A percentile compares a stretch with the other conserved stretches of the same genome.
phyloP scores from a whole-genome alignment of 352 stramenopile genomes.

The Globisporangium nunn region DNA sequence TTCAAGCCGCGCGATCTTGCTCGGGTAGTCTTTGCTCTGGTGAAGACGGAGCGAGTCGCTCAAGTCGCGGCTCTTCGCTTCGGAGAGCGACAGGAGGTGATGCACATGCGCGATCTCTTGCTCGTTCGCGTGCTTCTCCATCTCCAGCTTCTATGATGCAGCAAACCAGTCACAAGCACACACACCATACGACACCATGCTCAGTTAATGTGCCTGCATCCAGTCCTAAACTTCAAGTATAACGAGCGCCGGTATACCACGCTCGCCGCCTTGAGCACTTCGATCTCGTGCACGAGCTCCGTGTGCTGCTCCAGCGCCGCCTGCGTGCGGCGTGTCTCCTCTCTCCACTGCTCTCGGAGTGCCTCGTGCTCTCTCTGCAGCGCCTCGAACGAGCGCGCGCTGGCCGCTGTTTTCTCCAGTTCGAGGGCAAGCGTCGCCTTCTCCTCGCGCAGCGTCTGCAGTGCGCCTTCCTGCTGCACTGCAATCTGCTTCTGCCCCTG shows the following conservation, averaged over 20 bases:
- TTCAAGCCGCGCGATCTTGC: constrained; percentile 41
- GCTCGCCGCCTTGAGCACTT: constrained; percentile 25
- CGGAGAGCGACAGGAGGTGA: constrained; percentile 39
- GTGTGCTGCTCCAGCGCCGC: constrained; percentile 12
- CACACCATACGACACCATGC: neutral
- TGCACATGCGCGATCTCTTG: constrained; percentile 49
- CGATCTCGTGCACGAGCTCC: constrained; percentile 22
- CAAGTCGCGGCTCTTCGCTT: constrained; percentile 41
- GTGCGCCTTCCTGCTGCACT: constrained; percentile 15
- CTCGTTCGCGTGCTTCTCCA: constrained; percentile 38
- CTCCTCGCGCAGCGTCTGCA: constrained; percentile 24
- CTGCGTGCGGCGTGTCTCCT: constrained; percentile 20
- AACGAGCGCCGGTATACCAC: neutral
- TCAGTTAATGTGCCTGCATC: neutral
- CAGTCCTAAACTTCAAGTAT: neutral
- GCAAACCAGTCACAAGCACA: neutral
- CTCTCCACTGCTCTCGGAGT: constrained; percentile 24
- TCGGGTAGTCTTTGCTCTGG: constrained; percentile 40
- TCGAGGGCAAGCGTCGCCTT: constrained; percentile 26
- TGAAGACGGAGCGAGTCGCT: constrained; percentile 29
- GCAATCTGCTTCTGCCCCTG: constrained; percentile 31
- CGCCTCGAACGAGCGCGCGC: constrained; percentile 21
- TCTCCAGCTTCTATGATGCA: constrained; percentile 32
- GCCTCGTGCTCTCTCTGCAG: constrained; percentile 34
- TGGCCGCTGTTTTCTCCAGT: constrained; percentile 24